These are phyloP conservation scores for Oryza nivara DNA, from an alignment of 176 grass and related monocot species.

Conservation along the genomic window DNA sequence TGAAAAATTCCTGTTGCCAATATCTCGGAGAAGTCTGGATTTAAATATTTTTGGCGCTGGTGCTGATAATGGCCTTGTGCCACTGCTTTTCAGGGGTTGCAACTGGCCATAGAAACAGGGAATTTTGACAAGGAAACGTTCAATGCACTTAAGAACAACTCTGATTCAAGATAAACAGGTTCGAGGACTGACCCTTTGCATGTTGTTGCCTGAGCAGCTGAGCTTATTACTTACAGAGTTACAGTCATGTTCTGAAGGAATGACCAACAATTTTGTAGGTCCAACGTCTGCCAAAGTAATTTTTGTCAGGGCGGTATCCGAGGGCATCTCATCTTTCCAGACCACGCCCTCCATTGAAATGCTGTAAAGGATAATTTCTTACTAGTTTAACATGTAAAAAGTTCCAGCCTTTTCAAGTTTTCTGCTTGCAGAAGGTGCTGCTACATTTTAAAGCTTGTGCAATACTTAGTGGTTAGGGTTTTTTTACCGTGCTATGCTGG, in stretches of 20 bases:
- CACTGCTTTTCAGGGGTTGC: slow-evolving; percentile 55
- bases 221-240: background rate
- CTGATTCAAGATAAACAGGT: slow-evolving; percentile 58
- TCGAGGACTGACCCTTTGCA: slow-evolving; percentile 22
- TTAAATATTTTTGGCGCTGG: background rate
- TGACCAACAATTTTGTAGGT: slow-evolving; percentile 37
- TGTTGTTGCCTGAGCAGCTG: background rate
- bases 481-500: slow-evolving; percentile 27
- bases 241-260: background rate
- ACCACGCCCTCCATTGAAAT: background rate
- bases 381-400: slow-evolving; percentile 44
- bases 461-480: slow-evolving; percentile 21
- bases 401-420: slow-evolving; percentile 45
- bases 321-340: background rate
- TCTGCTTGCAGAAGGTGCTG: slow-evolving; percentile 42
- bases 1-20: slow-evolving; percentile 5
- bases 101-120: slow-evolving; percentile 59
- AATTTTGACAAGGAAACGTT: slow-evolving; percentile 32
- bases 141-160: slow-evolving; percentile 20
- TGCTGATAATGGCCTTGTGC: background rate
- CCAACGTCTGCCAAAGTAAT: slow-evolving; percentile 37
- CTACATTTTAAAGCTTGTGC: slow-evolving; percentile 29
- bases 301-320: background rate
- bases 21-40: background rate
- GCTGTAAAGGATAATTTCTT: slow-evolving; percentile 42